phyloP scores from a whole-genome alignment of 768 basidiomycete genomes.

The Mycena haematopus region DNA sequence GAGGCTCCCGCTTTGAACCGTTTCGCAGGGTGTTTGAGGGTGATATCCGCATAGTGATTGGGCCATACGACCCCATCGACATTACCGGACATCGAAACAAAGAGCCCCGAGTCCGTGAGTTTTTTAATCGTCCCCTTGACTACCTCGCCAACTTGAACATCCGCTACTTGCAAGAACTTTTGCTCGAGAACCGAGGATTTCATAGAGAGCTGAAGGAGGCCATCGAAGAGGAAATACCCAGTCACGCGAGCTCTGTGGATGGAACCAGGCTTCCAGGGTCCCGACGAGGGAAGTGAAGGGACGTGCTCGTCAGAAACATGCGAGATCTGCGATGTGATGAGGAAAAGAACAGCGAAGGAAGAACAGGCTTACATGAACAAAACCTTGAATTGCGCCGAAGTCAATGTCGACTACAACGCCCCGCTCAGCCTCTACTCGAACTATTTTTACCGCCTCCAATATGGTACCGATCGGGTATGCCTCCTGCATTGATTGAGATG shows the following conservation, averaged over 20 bases:
- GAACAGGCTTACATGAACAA: slow-evolving; percentile 76
- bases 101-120: slow-evolving; percentile 80
- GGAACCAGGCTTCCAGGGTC: slow-evolving; percentile 82
- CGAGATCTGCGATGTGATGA: slow-evolving; percentile 71
- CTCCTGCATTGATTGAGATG: slow-evolving; percentile 48
- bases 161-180: slow-evolving; percentile 81
- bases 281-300: slow-evolving; percentile 76
- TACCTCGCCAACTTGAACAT: slow-evolving; percentile 85
- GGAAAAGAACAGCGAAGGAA: slow-evolving; percentile 20
- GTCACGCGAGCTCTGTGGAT: slow-evolving; percentile 86
- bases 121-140: slow-evolving; percentile 90
- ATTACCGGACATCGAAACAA: slow-evolving; percentile 84
- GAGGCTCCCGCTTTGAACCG: slow-evolving; percentile 83
- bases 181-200: slow-evolving; percentile 84
- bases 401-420: slow-evolving; percentile 77
- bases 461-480: slow-evolving; percentile 77
- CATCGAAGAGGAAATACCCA: slow-evolving; percentile 86
- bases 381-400: slow-evolving; percentile 67
- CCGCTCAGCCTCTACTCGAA: slow-evolving; percentile 78
- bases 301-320: slow-evolving; percentile 91
- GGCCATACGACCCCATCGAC: slow-evolving; percentile 96
- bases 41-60: slow-evolving; percentile 92
- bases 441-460: slow-evolving; percentile 76
- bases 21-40: slow-evolving; percentile 91
- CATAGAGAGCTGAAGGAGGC: slow-evolving; percentile 86